phyloP scores from a whole-genome alignment of 1,139 yeast genomes.

The Protomyces lactucae-debilis region DNA sequence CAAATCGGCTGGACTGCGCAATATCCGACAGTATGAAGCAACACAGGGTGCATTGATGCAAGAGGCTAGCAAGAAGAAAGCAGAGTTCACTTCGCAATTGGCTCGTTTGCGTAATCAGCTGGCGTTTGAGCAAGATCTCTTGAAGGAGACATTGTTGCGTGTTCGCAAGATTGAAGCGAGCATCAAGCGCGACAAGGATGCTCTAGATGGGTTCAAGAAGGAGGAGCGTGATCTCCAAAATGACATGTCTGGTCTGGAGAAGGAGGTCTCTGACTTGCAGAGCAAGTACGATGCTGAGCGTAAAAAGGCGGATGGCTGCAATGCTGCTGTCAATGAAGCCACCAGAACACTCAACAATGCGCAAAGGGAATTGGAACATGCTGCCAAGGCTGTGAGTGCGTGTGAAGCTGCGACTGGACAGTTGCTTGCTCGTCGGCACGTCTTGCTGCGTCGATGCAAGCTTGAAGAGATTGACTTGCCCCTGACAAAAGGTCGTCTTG shows the following conservation, averaged over 20 bases:
- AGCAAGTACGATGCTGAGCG: not conserved
- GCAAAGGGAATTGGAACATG: conserved; percentile 22
- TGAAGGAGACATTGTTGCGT: conserved; percentile 50
- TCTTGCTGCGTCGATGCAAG: conserved; percentile 66
- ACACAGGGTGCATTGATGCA: conserved; percentile 60
- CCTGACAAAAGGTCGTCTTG: conserved; percentile 54
- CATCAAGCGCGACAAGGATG: conserved; percentile 40
- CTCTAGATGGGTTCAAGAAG: conserved; percentile 39
- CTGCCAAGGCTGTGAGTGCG: conserved; percentile 41
- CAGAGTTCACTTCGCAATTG: conserved; percentile 57
- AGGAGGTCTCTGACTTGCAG: not conserved
- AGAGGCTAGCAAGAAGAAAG: conserved; percentile 58
- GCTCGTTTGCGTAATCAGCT: conserved; percentile 59
- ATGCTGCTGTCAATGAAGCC: conserved; percentile 12
- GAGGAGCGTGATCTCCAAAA: conserved; percentile 36
- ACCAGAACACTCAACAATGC: conserved; percentile 2
- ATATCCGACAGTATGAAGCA: conserved; percentile 61
- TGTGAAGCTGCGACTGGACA: conserved; percentile 55
- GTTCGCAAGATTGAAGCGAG: conserved; percentile 43
- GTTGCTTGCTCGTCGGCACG: conserved; percentile 54
- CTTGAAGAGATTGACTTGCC: conserved; percentile 68
- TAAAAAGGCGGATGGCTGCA: conserved; percentile 18
- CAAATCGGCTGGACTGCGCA: conserved; percentile 46
- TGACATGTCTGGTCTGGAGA: not conserved
- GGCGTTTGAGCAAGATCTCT: conserved; percentile 58